Base-by-base conservation (phyloP, 495 filamentous ascomycete species). In the Geopyxis carbonaria region DNA sequence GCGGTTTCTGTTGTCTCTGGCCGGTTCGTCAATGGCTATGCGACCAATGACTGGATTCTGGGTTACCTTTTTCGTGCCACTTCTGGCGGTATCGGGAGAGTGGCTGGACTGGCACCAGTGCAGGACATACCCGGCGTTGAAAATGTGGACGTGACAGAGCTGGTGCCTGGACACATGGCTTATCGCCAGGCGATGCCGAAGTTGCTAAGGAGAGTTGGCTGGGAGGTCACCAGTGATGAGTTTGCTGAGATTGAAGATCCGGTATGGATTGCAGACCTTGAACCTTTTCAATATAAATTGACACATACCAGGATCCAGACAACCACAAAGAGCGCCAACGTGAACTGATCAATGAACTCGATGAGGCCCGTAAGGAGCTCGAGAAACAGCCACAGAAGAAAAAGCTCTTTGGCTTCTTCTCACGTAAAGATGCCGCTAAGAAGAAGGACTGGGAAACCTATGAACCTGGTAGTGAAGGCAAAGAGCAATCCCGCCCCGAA, bases 231-330 rank as follows among this genome's bases (percentile, higher is more conserved):
- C 46, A 80, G 76, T 42, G 86, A 93, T 40, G 91, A 95, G 53
- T 99, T 99, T 55, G 73, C 76, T 1, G 89, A 99, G 57, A 95
- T 99, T 36, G 87, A 95, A 48, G 91, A 97, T 45, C 84, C 91
- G 1, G 44, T 38, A 44, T 19, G 34, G 28, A n/a, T 28, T 24
- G 18, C 21, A 3, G 9, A 11, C 11, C 13, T 5, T 13, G 30
- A 13, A 13, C 11, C 15, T 46, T 43, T 30, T 22, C 22, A 13
- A 14, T 33, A 27, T 8, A 11, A 37, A 18, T 10, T 25, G 18
- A 22, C 19, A 42, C 14, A 18, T 5, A 13, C 8, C 31, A 46
- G 44, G 89, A 99, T 51, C 89, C 89, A 2, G 91, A 95, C 3
- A 83, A 89, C 43, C 85, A 95, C 55, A 64, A 71, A 34, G 73